These are phyloP conservation scores for Mycena vulgaris DNA, from an alignment of 768 basidiomycete genomes.

Conservation along the genomic window DNA sequence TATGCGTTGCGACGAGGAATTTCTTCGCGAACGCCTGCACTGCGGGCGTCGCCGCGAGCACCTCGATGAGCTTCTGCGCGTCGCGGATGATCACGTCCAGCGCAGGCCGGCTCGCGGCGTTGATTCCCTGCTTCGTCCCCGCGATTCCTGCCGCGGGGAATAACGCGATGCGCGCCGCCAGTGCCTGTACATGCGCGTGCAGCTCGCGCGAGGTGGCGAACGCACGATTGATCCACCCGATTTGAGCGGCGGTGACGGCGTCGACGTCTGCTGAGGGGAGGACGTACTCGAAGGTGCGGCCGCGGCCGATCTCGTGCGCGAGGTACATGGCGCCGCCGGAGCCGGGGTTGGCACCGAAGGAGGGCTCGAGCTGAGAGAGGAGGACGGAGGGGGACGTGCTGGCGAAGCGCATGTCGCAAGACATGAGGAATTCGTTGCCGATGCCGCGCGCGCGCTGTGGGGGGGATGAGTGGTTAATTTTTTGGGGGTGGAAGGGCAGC, in stretches of 20 bases:
- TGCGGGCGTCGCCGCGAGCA: no score
- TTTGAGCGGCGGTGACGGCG: background rate
- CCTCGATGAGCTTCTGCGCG: background rate
- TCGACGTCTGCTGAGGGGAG: slow-evolving; percentile 10
- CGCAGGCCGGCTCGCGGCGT: slow-evolving; percentile 16
- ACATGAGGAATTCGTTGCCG: slow-evolving; percentile 23
- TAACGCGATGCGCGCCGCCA: slow-evolving; percentile 21
- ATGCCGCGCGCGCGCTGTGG: slow-evolving; percentile 10
- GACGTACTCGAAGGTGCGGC: slow-evolving; percentile 13
- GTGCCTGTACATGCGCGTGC: background rate
- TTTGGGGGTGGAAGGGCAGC: background rate
- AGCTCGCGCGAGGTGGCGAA: slow-evolving; percentile 1
- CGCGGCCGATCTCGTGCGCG: slow-evolving; percentile 13
- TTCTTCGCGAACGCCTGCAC: no score
- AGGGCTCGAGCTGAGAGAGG: slow-evolving; percentile 15
- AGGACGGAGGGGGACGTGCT: slow-evolving; percentile 8
- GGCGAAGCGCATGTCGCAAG: slow-evolving; percentile 21
- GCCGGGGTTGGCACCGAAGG: slow-evolving; percentile 17
- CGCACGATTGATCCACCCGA: slow-evolving; percentile 24
- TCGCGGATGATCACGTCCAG: background rate
- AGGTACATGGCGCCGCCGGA: slow-evolving; percentile 19
- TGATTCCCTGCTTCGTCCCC: slow-evolving; percentile 10
- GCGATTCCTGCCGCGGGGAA: slow-evolving; percentile 12
- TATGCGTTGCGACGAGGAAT: no score
- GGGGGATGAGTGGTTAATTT: background rate